Evolutionary conservation across 441 rosid genomes (phyloP).

Genomic region (Metrosideros polymorpha): DNA sequence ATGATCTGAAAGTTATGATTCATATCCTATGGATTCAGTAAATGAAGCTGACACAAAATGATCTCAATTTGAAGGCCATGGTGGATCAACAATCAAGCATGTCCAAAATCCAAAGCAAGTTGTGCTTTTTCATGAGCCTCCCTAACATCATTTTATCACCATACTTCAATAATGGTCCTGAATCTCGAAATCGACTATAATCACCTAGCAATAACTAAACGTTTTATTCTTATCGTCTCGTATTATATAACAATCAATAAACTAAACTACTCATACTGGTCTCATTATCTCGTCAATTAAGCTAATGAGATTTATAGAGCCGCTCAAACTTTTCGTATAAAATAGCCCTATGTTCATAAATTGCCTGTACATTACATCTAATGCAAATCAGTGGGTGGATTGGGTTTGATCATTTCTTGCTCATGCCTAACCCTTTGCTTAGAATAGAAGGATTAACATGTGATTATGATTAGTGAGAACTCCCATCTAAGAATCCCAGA

Average conservation of each 20-base stretch:
- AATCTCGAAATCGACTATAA: neutral
- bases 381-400: neutral
- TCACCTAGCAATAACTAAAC: neutral
- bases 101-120: too few species aligned
- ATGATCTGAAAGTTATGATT: neutral
- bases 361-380: neutral
- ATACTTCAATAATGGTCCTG: neutral
- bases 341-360: neutral
- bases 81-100: too few species aligned
- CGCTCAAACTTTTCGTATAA: neutral
- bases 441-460: neutral
- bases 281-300: neutral
- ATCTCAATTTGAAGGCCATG: too few species aligned
- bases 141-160: neutral
- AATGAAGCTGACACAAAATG: too few species aligned
- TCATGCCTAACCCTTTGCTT: neutral
- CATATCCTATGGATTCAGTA: neutral
- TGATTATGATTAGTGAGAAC: neutral
- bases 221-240: neutral
- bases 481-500: neutral
- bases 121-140: neutral
- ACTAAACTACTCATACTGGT: neutral
- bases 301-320: accelerated
- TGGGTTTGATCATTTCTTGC: neutral
- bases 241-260: neutral